phyloP scores from a whole-genome alignment of 495 filamentous ascomycete species.

The Chaetomidium leptoderma region DNA sequence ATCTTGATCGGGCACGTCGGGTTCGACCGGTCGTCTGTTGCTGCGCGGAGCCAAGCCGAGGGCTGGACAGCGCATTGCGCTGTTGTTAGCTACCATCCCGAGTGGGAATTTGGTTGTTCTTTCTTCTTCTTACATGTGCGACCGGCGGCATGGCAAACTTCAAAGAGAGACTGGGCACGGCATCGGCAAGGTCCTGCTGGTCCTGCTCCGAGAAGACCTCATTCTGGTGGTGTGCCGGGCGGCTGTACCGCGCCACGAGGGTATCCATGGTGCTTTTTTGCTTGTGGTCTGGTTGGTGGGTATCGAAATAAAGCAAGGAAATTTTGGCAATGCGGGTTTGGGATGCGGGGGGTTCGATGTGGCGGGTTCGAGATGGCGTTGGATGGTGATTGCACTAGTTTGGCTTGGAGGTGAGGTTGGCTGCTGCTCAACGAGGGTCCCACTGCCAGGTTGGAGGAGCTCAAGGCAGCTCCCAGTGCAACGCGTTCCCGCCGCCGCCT shows the following conservation, averaged over 20 bases:
- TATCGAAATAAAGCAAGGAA: not conserved
- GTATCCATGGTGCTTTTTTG: constrained; percentile 67
- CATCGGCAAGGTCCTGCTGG: constrained; percentile 64
- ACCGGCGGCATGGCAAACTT: constrained; percentile 94
- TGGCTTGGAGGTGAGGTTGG: constrained; percentile 12
- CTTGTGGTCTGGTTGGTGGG: not conserved
- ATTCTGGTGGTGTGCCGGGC: constrained; percentile 59
- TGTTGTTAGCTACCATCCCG: too few relatives aligned
- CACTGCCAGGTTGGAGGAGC: constrained; percentile 11
- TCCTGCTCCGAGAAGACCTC: constrained; percentile 71
- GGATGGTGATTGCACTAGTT: not conserved
- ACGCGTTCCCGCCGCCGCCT: constrained; percentile 20
- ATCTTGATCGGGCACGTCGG: constrained; percentile 97
- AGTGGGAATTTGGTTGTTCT: too few relatives aligned
- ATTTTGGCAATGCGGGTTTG: not conserved
- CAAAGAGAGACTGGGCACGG: constrained; percentile 66
- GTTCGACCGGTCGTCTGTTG: constrained; percentile 95
- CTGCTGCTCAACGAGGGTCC: too few relatives aligned
- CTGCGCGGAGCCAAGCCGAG: constrained; percentile 88
- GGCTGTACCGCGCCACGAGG: constrained; percentile 84
- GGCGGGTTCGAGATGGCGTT: not conserved
- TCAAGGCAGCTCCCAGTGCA: constrained; percentile 27
- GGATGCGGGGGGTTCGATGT: constrained; percentile 16
- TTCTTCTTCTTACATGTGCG: constrained; percentile 80
- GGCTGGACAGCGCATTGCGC: too few relatives aligned